Evolutionary conservation across 352 stramenopile genomes (phyloP).

Genomic region (Phytophthora capsici): DNA sequence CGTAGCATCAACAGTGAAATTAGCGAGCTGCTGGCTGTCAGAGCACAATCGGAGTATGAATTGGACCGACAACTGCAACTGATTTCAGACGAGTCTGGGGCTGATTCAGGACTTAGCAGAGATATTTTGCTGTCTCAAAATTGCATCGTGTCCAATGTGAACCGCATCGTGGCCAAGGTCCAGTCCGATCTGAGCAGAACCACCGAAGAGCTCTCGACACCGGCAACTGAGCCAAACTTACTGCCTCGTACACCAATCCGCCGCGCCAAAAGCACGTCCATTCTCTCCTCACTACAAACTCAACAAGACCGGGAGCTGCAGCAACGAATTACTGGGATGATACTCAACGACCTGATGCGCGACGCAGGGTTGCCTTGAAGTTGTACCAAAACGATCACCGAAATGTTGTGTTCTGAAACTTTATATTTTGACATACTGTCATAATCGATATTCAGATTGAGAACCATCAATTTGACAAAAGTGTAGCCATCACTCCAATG

Average conservation of each 20-base stretch:
- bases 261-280: conserved; percentile 30
- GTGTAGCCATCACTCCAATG: conserved; percentile 32
- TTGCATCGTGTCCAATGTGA: conserved; percentile 27
- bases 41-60: conserved; percentile 31
- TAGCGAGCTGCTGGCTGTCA: conserved; percentile 32
- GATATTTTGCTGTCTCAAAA: conserved; percentile 41
- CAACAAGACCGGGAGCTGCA: conserved; percentile 45
- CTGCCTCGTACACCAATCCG: conserved; percentile 37
- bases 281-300: conserved; percentile 32
- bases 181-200: conserved; percentile 26
- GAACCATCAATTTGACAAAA: conserved; percentile 21
- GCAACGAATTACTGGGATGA: conserved; percentile 37
- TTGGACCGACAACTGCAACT: conserved; percentile 23
- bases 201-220: conserved; percentile 6
- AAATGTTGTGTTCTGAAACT: conserved; percentile 5
- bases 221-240: background rate
- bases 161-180: conserved; percentile 26
- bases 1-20: conserved; percentile 27
- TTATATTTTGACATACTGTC: conserved; percentile 18
- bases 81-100: conserved; percentile 26
- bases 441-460: conserved; percentile 5
- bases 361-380: conserved; percentile 12
- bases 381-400: conserved; percentile 22
- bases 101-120: background rate
- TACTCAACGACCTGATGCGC: conserved; percentile 43